A percentile compares a stretch with the other conserved stretches of the same genome.
These are phyloP conservation scores for Claviceps humidiphila DNA, from an alignment of 2,329 filamentous ascomycete species.

Conservation along the genomic window DNA sequence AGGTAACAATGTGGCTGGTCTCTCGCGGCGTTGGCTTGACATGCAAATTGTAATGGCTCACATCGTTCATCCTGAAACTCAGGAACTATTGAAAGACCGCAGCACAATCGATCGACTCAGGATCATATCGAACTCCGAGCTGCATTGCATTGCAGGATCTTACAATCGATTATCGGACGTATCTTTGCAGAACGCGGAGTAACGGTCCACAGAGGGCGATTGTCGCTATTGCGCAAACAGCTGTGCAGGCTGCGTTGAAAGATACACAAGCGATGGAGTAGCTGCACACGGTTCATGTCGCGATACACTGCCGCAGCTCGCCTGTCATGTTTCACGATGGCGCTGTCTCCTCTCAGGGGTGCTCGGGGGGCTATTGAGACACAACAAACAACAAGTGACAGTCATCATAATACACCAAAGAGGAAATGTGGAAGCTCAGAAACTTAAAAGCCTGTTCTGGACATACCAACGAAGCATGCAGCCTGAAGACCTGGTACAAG, in stretches of 20 bases:
- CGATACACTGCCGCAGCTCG: background rate
- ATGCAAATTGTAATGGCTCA: background rate
- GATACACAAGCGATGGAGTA: background rate
- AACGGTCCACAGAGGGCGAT: background rate
- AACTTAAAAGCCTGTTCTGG: too few relatives aligned
- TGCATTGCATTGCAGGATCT: background rate
- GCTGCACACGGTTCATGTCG: background rate
- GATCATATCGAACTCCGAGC: background rate
- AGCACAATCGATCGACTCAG: background rate
- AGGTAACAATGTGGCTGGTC: background rate
- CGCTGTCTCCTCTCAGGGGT: background rate
- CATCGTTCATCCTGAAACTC: background rate
- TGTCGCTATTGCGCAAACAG: conserved; percentile 1
- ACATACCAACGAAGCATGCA: too few relatives aligned
- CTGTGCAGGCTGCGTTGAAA: background rate
- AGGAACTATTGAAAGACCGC: background rate
- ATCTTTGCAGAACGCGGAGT: background rate
- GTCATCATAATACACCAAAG: too few relatives aligned
- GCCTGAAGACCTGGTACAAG: background rate
- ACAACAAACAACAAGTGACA: background rate
- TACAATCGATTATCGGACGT: background rate
- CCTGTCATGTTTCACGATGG: conserved; percentile 1
- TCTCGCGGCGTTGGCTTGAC: background rate
- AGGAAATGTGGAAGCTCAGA: too few relatives aligned
- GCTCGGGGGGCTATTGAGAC: background rate